Percentiles rank a stretch among this genome's conserved stretches.
phyloP scores from a whole-genome alignment of 2,329 filamentous ascomycete species.

The Scedosporium aurantiacum region DNA sequence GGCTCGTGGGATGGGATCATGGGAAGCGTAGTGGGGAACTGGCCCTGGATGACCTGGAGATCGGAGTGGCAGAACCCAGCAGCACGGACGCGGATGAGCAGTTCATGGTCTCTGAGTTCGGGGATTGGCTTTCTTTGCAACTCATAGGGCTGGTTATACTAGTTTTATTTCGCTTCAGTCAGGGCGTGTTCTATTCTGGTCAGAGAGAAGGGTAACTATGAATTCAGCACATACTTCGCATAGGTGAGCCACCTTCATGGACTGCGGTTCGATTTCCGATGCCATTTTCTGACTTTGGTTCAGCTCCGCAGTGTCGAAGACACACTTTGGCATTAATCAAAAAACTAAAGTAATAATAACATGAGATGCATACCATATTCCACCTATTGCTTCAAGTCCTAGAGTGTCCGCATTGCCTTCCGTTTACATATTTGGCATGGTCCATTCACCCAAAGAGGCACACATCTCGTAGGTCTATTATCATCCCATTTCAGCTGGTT shows the following conservation, averaged over 20 bases:
- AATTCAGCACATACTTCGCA: background rate
- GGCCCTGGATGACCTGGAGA: conserved; percentile 22
- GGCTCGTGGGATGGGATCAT: conserved; percentile 25
- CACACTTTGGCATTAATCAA: too few species aligned
- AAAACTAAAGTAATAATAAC: too few species aligned
- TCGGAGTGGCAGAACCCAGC: conserved; percentile 27
- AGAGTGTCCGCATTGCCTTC: too few species aligned
- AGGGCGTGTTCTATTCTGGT: background rate
- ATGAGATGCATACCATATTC: too few species aligned
- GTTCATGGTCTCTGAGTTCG: conserved; percentile 14
- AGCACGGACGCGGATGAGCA: conserved; percentile 21
- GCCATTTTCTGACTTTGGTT: background rate
- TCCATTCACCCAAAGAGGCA: too few species aligned
- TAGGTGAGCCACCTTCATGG: background rate
- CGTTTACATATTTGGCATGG: too few species aligned
- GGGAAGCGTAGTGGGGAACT: conserved; percentile 17
- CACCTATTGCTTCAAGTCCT: too few species aligned
- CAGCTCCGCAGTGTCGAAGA: too few species aligned
- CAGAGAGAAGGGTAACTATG: too few species aligned
- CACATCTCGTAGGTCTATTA: too few species aligned
- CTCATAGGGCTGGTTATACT: conserved; percentile 20
- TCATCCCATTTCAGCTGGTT: too few species aligned
- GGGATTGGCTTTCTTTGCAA: conserved; percentile 14
- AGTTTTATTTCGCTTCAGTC: background rate
- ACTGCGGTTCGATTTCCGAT: background rate